Conservation (phyloP, 495 filamentous ascomycete species). For the Penicillium odoratum region DNA sequence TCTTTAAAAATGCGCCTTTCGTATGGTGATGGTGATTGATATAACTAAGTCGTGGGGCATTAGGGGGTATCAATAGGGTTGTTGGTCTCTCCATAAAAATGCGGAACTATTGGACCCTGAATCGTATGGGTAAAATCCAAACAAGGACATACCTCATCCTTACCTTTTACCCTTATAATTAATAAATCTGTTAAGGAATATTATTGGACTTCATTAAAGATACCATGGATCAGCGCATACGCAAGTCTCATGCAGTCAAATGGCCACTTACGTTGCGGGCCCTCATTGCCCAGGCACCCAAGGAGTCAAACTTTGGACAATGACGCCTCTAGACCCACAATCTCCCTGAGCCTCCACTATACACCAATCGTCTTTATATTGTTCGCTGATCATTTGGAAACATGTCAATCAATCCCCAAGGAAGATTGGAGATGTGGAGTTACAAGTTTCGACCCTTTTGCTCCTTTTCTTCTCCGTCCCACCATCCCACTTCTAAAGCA, state of each 20-base stretch:
- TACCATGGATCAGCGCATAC: background rate
- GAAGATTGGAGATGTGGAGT: conserved; percentile 1
- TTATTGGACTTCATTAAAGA: background rate
- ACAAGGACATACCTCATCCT: too few species aligned
- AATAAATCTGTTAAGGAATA: too few species aligned
- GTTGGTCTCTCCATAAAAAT: background rate
- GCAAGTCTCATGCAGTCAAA: background rate
- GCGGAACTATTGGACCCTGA: background rate
- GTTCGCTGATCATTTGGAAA: background rate
- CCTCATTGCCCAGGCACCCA: conserved; percentile 4
- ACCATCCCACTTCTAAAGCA: conserved; percentile 8
- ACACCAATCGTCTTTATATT: background rate
- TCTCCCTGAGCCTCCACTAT: background rate
- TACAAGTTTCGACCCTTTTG: conserved; percentile 7
- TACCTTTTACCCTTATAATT: too few species aligned
- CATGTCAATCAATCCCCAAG: conserved; percentile 4
- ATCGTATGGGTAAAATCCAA: background rate
- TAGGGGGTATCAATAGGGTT: background rate
- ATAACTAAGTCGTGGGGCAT: background rate
- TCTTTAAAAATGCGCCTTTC: too few species aligned
- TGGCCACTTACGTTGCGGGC: background rate
- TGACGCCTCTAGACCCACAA: background rate
- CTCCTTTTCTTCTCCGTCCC: conserved; percentile 1
- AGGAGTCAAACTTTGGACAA: background rate
- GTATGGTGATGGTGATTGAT: background rate